Percentiles rank a stretch among this genome's conserved stretches.
Evolutionary conservation across 2,329 filamentous ascomycete genomes (phyloP).

Genomic region (Fusarium beomiforme): DNA sequence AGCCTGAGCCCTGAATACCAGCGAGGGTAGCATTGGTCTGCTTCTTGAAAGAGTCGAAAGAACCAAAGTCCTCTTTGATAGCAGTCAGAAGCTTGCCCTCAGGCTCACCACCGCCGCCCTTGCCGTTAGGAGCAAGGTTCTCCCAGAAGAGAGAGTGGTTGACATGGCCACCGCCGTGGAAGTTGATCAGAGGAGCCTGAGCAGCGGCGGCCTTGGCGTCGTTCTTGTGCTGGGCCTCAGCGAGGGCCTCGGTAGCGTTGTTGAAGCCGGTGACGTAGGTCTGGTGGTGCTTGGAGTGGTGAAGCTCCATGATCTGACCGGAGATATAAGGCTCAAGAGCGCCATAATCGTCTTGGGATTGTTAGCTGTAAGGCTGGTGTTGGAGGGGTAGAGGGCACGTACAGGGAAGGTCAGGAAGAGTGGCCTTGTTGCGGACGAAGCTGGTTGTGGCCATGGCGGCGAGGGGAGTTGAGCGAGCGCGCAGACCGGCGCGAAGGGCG

Average conservation of each 20-base stretch:
- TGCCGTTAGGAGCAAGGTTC: conserved; percentile 75
- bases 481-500: conserved; percentile 75
- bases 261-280: conserved; percentile 94
- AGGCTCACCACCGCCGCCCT: conserved; percentile 69
- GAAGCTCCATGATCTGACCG: conserved; percentile 94
- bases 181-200: conserved; percentile 70
- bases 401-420: conserved; percentile 85
- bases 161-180: conserved; percentile 86
- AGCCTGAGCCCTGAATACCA: conserved; percentile 85
- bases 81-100: conserved; percentile 69
- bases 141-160: conserved; percentile 92
- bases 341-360: conserved; percentile 85
- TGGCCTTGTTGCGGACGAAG: conserved; percentile 88
- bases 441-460: conserved; percentile 76
- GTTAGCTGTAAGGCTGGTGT: neutral
- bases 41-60: conserved; percentile 70
- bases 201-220: conserved; percentile 62
- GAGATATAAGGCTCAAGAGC: conserved; percentile 88
- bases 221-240: conserved; percentile 70
- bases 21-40: conserved; percentile 75
- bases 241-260: conserved; percentile 77
- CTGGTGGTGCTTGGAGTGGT: conserved; percentile 94
- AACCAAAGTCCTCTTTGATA: conserved; percentile 75
- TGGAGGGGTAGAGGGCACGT: neutral
- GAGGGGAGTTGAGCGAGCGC: conserved; percentile 69